Conservation (phyloP, 2,329 filamentous ascomycete species). For the Xylaria arbuscula region DNA sequence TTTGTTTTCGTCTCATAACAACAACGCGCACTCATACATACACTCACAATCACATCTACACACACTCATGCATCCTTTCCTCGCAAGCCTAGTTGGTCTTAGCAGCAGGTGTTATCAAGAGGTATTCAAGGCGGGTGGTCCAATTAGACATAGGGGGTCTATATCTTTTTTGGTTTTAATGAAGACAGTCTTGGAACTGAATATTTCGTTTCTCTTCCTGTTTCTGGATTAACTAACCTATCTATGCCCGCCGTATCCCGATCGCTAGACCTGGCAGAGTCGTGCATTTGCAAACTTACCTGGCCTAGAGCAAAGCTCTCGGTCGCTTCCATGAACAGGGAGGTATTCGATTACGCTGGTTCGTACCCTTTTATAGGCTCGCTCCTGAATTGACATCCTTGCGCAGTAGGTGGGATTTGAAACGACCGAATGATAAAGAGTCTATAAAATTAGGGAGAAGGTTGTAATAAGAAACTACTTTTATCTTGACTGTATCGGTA, state of each 20-base stretch:
- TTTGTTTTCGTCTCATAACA: conserved; percentile 5
- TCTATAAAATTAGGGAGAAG: background rate
- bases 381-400: background rate
- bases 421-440: background rate
- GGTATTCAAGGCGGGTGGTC: conserved; percentile 13
- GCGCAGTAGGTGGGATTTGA: background rate
- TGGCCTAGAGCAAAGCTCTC: background rate
- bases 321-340: background rate
- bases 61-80: conserved; percentile 7
- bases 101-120: conserved; percentile 19
- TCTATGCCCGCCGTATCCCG: background rate
- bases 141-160: conserved; percentile 24
- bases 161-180: conserved; percentile 28
- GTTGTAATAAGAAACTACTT: no score
- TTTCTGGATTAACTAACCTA: background rate
- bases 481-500: no score
- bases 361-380: background rate
- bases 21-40: conserved; percentile 1
- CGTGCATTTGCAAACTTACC: background rate
- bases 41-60: conserved; percentile 21
- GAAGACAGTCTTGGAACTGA: conserved; percentile 28
- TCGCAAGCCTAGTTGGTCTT: conserved; percentile 17
- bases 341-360: background rate
- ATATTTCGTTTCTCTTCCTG: background rate
- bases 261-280: background rate